Percentiles rank a stretch among this genome's conserved stretches.
phyloP scores from a whole-genome alignment of 495 filamentous ascomycete species.

The Parathielavia hyrcaniae region DNA sequence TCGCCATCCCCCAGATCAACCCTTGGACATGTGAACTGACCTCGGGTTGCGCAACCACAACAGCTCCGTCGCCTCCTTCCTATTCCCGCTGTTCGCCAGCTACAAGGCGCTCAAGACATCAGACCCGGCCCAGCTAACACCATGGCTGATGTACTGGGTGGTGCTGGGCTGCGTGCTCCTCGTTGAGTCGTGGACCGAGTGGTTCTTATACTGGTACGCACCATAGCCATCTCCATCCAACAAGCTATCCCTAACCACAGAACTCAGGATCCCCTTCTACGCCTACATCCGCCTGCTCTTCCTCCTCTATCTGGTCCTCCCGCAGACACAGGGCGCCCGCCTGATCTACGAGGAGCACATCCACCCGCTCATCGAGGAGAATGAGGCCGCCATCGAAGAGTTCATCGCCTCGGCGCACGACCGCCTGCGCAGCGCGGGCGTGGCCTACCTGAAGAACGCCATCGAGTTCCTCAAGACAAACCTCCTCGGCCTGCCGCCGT shows the following conservation, averaged over 20 bases:
- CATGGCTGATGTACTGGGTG: constrained; percentile 99
- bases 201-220: constrained; percentile 71
- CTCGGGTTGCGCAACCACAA: not conserved
- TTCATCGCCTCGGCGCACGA: constrained; percentile 81
- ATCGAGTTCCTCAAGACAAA: constrained; percentile 70
- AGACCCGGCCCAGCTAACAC: constrained; percentile 82
- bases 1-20: constrained; percentile 21
- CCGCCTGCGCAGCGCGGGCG: constrained; percentile 66
- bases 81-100: constrained; percentile 94
- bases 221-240: not conserved
- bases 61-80: constrained; percentile 80
- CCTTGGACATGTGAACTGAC: constrained; percentile 15
- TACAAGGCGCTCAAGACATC: constrained; percentile 96
- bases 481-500: constrained; percentile 61
- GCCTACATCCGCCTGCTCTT: constrained; percentile 80
- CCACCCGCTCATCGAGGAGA: constrained; percentile 78
- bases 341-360: constrained; percentile 78
- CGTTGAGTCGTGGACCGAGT: constrained; percentile 80
- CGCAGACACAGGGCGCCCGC: constrained; percentile 86
- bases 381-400: constrained; percentile 85
- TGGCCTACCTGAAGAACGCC: constrained; percentile 71
- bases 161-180: constrained; percentile 75
- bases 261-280: constrained; percentile 80
- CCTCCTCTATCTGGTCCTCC: constrained; percentile 94
- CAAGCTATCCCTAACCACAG: not conserved